These are phyloP conservation scores for Castanospermum australe DNA, from an alignment of 306 rosid species.

Conservation along the genomic window DNA sequence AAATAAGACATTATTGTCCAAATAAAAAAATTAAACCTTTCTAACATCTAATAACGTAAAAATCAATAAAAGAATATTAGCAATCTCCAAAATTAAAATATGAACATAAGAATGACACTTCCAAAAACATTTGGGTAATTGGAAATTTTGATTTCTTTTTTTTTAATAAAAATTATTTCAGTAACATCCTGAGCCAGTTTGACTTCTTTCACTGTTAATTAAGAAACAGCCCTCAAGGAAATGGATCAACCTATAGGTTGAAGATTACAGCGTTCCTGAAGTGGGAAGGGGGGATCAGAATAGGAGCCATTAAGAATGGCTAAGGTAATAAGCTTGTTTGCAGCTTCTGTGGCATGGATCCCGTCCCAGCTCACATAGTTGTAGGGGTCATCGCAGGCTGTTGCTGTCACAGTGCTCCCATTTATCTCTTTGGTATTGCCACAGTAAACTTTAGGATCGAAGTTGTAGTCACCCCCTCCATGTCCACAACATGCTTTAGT, in stretches of 20 bases:
- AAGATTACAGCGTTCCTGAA: slow-evolving; percentile 57
- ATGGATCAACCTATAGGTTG: slow-evolving; percentile 48
- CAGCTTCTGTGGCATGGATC: slow-evolving; percentile 89
- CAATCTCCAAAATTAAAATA: no score
- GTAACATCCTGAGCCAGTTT: not conserved
- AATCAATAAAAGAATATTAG: no score
- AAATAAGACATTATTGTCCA: no score
- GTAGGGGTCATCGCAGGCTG: slow-evolving; percentile 69
- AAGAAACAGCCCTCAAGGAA: not conserved
- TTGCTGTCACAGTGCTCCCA: slow-evolving; percentile 57
- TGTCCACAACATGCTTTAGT: slow-evolving; percentile 83
- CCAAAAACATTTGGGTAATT: no score
- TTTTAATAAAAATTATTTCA: not conserved
- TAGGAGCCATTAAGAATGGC: slow-evolving; percentile 79
- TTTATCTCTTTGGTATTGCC: slow-evolving; percentile 60
- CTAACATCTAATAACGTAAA: no score
- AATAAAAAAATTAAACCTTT: no score
- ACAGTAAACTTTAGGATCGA: slow-evolving; percentile 53
- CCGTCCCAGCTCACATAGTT: slow-evolving; percentile 96
- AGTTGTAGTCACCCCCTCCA: slow-evolving; percentile 80
- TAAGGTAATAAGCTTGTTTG: slow-evolving; percentile 64
- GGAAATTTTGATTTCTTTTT: not conserved
- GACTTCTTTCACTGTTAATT: slow-evolving; percentile 5
- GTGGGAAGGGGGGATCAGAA: slow-evolving; percentile 68
- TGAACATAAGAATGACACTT: no score